Conservation (phyloP, 257 asterid genomes). For the Knoxia roxburghii region DNA sequence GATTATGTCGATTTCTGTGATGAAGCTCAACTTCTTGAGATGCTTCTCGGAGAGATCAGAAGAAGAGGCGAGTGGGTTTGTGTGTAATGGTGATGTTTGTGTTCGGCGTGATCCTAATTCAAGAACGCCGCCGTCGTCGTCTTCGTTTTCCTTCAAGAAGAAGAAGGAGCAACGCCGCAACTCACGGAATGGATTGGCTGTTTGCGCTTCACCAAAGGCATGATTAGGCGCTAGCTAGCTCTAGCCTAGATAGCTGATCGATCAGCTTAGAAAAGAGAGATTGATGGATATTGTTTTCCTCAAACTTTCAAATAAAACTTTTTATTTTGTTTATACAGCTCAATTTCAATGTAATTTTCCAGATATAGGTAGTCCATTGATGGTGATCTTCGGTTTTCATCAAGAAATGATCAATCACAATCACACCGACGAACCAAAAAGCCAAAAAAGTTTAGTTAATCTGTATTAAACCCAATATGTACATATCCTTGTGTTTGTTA, state of each 20-base stretch:
- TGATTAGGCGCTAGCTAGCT: background rate
- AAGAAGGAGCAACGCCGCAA: conserved; percentile 11
- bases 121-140: background rate
- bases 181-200: background rate
- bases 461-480: too few species aligned
- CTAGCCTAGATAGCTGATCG: too few species aligned
- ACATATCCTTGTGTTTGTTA: too few species aligned
- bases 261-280: background rate
- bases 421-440: too few species aligned
- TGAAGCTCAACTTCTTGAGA: conserved; percentile 27
- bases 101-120: conserved; percentile 19
- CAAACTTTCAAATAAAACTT: too few species aligned
- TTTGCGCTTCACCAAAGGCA: conserved; percentile 8
- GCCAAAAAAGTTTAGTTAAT: too few species aligned
- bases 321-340: too few species aligned
- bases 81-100: conserved; percentile 38
- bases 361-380: too few species aligned
- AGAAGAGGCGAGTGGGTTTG: conserved; percentile 8
- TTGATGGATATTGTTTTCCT: too few species aligned
- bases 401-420: too few species aligned
- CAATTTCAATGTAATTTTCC: too few species aligned
- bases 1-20: conserved; percentile 15
- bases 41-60: conserved; percentile 29
- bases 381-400: too few species aligned
- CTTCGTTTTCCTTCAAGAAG: conserved; percentile 6